phyloP scores from a whole-genome alignment of 495 filamentous ascomycete species.

The Podospora bellae-mahoneyi region DNA sequence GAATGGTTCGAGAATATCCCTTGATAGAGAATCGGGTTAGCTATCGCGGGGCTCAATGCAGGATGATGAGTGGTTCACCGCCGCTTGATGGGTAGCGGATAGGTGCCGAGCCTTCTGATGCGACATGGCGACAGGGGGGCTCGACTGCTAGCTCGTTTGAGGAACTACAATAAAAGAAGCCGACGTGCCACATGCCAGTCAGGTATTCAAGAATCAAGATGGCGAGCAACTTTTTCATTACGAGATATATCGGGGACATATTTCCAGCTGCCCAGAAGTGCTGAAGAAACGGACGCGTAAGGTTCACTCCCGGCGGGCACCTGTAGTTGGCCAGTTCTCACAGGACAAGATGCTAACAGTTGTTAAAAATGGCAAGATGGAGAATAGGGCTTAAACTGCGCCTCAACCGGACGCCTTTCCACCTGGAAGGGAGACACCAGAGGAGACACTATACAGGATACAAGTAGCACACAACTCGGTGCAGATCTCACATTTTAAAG shows the following conservation, averaged over 20 bases:
- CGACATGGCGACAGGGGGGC: not conserved
- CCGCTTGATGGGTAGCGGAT: not conserved
- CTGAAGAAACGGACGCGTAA: not conserved
- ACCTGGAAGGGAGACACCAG: not conserved
- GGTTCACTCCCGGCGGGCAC: not conserved
- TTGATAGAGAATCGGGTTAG: not conserved
- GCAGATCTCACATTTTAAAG: too few species aligned
- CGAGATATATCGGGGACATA: not conserved
- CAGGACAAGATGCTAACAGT: not conserved
- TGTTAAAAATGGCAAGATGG: conserved; percentile 1
- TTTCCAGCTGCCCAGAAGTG: not conserved
- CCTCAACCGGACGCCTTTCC: not conserved
- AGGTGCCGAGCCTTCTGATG: not conserved
- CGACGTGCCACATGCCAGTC: not conserved
- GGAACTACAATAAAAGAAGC: not conserved
- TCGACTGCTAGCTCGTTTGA: not conserved
- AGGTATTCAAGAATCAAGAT: not conserved
- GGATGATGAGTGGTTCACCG: not conserved
- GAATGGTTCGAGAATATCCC: not conserved
- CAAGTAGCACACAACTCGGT: not conserved
- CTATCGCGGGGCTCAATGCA: not conserved
- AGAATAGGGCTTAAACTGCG: conserved; percentile 5
- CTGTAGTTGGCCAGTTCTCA: not conserved
- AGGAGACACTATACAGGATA: not conserved
- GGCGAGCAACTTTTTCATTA: not conserved